These are phyloP conservation scores for Saposhnikovia divaricata DNA, from an alignment of 129 eudicot genomes.

Conservation along the genomic window DNA sequence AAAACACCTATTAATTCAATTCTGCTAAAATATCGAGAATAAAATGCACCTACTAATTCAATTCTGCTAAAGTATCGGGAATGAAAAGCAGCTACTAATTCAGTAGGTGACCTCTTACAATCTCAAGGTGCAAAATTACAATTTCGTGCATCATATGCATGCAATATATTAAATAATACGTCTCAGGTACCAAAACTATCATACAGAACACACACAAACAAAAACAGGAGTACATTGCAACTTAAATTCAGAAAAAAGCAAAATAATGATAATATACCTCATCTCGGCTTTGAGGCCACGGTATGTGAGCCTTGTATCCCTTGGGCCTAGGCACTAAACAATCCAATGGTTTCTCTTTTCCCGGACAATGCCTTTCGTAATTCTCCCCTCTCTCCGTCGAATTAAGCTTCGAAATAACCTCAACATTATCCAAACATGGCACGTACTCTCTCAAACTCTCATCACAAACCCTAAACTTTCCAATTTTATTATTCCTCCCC, in stretches of 20 bases:
- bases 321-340: slow-evolving; percentile 81
- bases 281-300: slow-evolving; percentile 78
- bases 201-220: not conserved
- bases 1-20: no score
- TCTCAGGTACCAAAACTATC: no score
- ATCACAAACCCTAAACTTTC: slow-evolving; percentile 56
- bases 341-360: slow-evolving; percentile 41
- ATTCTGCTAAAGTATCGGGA: no score
- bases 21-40: no score
- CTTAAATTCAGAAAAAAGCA: not conserved
- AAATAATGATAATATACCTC: slow-evolving; percentile 32
- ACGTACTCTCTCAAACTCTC: slow-evolving; percentile 54
- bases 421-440: slow-evolving; percentile 77
- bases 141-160: not conserved
- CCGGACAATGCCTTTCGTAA: slow-evolving; percentile 69
- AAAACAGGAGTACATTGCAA: not conserved
- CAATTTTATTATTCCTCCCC: slow-evolving; percentile 19
- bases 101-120: not conserved
- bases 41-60: not conserved
- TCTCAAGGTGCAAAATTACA: not conserved
- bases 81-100: no score
- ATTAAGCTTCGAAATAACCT: slow-evolving; percentile 30
- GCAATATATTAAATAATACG: no score
- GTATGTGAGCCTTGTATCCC: slow-evolving; percentile 51
- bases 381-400: slow-evolving; percentile 58